Conservation (phyloP, 1,284 basidiomycete species). For the Boletus smithii region DNA sequence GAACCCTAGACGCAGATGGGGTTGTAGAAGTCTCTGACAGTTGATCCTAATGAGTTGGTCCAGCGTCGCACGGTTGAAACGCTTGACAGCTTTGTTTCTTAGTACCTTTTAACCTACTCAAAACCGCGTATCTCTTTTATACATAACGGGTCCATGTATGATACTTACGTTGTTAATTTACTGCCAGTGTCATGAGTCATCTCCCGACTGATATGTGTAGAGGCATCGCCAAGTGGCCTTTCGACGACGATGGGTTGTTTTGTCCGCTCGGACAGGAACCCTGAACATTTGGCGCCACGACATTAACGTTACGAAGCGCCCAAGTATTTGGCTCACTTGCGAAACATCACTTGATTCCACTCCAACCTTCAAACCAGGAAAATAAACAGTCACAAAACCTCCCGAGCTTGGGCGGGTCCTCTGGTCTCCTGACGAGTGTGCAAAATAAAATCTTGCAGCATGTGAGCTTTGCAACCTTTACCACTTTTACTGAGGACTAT, state of each 20-base stretch:
- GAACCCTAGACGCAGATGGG: constrained; percentile 41
- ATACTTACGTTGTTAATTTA: constrained; percentile 9
- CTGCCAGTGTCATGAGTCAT: neutral
- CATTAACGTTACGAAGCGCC: neutral
- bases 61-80: neutral
- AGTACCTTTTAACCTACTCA: neutral
- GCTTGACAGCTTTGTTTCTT: neutral
- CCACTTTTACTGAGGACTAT: no score
- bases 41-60: constrained; percentile 14
- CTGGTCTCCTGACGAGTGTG: neutral
- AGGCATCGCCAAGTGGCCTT: no score
- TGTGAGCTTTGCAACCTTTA: neutral
- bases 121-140: neutral
- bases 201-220: no score
- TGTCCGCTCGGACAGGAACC: no score
- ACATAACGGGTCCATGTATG: constrained; percentile 4
- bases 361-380: no score
- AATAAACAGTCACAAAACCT: no score
- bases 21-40: constrained; percentile 43
- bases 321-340: constrained; percentile 2
- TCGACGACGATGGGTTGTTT: no score
- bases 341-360: neutral
- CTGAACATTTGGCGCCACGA: neutral
- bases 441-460: neutral
- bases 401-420: no score